phyloP scores from a whole-genome alignment of 345 rosid species.

The Salix purpurea region DNA sequence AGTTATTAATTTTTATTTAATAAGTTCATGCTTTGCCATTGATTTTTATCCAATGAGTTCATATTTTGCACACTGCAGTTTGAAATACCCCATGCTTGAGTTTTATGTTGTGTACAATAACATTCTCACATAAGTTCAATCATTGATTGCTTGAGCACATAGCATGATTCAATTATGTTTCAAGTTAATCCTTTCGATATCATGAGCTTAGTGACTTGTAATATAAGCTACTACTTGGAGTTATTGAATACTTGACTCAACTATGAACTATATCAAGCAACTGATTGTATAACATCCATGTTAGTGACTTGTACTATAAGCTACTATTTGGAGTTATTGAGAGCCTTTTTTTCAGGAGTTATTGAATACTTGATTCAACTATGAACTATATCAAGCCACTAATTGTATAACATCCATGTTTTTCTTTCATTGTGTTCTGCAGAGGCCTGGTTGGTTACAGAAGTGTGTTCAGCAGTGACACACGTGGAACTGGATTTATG shows the following conservation, averaged over 20 bases:
- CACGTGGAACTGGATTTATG: conserved; percentile 98
- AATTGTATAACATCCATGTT: neutral
- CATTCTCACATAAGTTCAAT: neutral
- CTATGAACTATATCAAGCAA: neutral
- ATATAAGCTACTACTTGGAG: no score
- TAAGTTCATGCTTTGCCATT: neutral
- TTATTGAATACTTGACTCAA: no score
- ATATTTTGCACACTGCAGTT: neutral
- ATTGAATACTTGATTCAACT: no score
- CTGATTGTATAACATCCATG: neutral
- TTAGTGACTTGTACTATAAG: no score
- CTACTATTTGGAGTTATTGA: no score
- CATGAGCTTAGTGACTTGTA: no score
- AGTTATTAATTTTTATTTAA: neutral
- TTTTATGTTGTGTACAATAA: neutral
- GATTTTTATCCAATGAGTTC: neutral
- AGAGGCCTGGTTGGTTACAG: conserved; percentile 99
- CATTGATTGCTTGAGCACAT: neutral
- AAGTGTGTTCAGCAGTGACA: conserved; percentile 96
- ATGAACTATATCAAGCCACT: neutral
- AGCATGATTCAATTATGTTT: neutral
- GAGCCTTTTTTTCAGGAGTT: no score
- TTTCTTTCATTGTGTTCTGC: conserved; percentile 16
- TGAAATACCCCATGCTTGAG: neutral
- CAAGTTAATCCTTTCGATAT: no score